A percentile compares a stretch with the other conserved stretches of the same genome.
Conservation (phyloP, 164 flowering plant genomes). For the Chimonanthus praecox region DNA sequence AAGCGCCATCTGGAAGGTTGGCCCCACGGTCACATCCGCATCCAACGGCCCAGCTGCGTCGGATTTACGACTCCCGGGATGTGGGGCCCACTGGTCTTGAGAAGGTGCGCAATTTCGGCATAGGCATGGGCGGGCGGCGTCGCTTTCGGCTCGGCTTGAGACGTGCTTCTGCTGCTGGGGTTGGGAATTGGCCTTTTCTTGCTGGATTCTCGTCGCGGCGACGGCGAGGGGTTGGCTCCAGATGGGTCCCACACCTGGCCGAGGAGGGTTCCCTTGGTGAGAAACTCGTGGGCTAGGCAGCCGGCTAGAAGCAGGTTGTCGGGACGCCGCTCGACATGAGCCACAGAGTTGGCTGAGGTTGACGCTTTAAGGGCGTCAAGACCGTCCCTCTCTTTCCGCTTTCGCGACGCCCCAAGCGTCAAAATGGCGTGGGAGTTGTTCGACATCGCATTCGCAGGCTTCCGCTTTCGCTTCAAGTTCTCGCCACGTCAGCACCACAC, state of each 20-base stretch:
- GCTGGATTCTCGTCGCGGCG: background rate
- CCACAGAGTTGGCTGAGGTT: background rate
- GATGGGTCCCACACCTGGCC: constrained; percentile 65
- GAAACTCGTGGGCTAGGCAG: constrained; percentile 72
- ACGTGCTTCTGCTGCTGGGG: background rate
- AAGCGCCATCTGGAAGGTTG: background rate
- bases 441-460: constrained; percentile 20
- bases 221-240: constrained; percentile 10
- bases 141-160: background rate
- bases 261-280: constrained; percentile 58
- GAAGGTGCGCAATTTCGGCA: constrained; percentile 56
- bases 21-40: constrained; percentile 39
- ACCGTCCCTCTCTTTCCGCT: constrained; percentile 48
- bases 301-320: constrained; percentile 74
- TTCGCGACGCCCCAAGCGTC: constrained; percentile 40
- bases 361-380: constrained; percentile 18
- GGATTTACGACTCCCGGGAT: constrained; percentile 76
- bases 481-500: constrained; percentile 35
- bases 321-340: constrained; percentile 18
- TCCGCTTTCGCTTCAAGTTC: background rate
- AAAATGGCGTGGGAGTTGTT: constrained; percentile 30
- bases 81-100: constrained; percentile 68
- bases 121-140: constrained; percentile 25
- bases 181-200: background rate
- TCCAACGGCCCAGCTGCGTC: constrained; percentile 67